Base-by-base conservation (phyloP, 306 rosid genomes). In the Quercus robur region DNA sequence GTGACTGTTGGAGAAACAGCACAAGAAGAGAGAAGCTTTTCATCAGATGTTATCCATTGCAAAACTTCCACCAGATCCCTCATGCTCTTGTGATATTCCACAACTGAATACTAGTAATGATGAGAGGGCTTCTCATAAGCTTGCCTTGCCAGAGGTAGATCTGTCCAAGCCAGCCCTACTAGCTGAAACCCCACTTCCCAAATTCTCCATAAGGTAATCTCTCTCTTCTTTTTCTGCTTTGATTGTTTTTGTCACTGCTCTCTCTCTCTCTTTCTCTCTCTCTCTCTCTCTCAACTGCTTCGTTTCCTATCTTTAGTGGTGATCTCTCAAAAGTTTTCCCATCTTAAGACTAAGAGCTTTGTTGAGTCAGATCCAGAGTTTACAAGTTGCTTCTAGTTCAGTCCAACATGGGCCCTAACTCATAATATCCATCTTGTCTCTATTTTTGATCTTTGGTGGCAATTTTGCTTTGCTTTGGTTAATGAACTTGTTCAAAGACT, bases 31-130 rank as follows among this genome's bases (percentile, higher is more conserved):
- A 74, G 89, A 82, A 82, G 90, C 73, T 81, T 80, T 84, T 86
- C 90, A 67, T 89, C 90, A 89, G 92, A 89, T 89, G 92, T 89
- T 89, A 85, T 87, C 92, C 88, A 80, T 81, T 84, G 92, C 84
- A 82, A 84, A 81, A 59, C 85, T 76, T 85, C 88, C 86, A 81
- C 78, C 90, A 84, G 90, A 89, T 86, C 89, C 88, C 75, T 70
- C 85, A 72, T 78, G 74, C 72, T n/a, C 72, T 67, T 35, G 72
- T 12, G 72, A 67, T 67, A n/a, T 67, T 74, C 82, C 62, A 71
- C 82, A 78, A 4, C 86, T 83, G 78, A 86, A 51, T 76, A 52
- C 67, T 19, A 20, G 69, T 41, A 63, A 20, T 75, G 73, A 78
- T 77, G 85, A 86, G 80, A 80, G 73, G 57, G 33, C 89, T 78